These are phyloP conservation scores for Serpula lacrymans DNA, from an alignment of 768 basidiomycete species.

Conservation along the genomic window DNA sequence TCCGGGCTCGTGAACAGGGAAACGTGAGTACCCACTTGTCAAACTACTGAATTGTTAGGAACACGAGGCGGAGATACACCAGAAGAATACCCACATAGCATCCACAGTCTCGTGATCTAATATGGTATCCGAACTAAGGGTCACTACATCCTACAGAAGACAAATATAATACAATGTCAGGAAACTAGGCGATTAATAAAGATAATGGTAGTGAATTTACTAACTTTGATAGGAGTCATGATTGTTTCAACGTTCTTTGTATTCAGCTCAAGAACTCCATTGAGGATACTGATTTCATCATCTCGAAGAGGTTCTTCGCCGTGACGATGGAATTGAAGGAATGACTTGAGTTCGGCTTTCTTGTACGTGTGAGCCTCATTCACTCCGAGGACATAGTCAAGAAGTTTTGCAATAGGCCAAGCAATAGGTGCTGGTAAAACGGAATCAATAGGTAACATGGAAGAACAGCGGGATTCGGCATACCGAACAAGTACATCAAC, in stretches of 20 bases:
- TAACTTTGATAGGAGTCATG: conserved; percentile 77
- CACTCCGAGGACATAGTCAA: conserved; percentile 78
- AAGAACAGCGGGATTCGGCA: conserved; percentile 2
- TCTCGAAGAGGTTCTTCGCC: conserved; percentile 75
- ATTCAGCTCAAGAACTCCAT: conserved; percentile 76
- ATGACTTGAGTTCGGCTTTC: conserved; percentile 76
- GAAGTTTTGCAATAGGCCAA: conserved; percentile 63
- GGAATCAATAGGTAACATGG: neutral
- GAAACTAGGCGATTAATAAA: conserved; percentile 14
- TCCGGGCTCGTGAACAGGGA: conserved; percentile 79
- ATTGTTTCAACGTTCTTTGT: conserved; percentile 72
- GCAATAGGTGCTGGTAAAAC: conserved; percentile 86
- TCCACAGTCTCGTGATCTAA: conserved; percentile 80
- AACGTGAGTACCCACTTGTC: conserved; percentile 85
- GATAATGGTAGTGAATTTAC: neutral
- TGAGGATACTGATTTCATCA: conserved; percentile 79
- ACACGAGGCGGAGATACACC: conserved; percentile 1
- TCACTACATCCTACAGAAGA: conserved; percentile 67
- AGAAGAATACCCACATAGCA: conserved; percentile 47
- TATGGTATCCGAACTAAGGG: conserved; percentile 72
- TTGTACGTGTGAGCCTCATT: conserved; percentile 76
- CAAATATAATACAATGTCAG: conserved; percentile 48
- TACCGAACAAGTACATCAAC: conserved; percentile 65
- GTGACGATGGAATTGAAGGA: conserved; percentile 74
- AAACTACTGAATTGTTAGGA: conserved; percentile 36